Evolutionary conservation across 2,329 filamentous ascomycete species (phyloP).

Genomic region (Nothophaeocryptopus gaeumannii): DNA sequence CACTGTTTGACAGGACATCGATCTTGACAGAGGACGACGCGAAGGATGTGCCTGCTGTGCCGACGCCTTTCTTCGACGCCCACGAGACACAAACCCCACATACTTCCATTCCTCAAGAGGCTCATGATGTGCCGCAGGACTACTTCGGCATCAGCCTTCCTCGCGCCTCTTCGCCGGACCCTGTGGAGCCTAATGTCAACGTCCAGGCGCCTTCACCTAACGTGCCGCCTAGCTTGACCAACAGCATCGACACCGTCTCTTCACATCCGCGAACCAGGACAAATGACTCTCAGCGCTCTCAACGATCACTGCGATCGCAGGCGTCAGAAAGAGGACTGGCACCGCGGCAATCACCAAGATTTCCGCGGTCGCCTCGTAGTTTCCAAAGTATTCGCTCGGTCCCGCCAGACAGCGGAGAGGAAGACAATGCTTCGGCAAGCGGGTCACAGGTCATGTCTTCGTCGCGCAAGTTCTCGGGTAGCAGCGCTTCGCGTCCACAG

Average conservation of each 20-base stretch:
- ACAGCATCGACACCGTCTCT: constrained; percentile 37
- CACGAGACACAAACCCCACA: constrained; percentile 15
- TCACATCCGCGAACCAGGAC: constrained; percentile 41
- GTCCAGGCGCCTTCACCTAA: constrained; percentile 45
- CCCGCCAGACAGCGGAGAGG: constrained; percentile 56
- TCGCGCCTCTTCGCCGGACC: constrained; percentile 46
- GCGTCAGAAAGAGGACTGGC: constrained; percentile 25
- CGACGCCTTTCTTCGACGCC: constrained; percentile 28
- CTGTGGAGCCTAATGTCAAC: constrained; percentile 41
- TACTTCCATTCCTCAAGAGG: constrained; percentile 4
- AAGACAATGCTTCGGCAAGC: constrained; percentile 59
- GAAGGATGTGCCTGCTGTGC: constrained; percentile 17
- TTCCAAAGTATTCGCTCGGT: constrained; percentile 48
- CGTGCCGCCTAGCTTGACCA: constrained; percentile 34
- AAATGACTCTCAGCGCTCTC: constrained; percentile 34
- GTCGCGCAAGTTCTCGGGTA: constrained; percentile 74
- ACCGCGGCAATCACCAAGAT: constrained; percentile 37
- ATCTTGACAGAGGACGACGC: constrained; percentile 14
- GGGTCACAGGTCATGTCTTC: constrained; percentile 59
- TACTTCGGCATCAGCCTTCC: constrained; percentile 45
- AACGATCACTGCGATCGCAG: constrained; percentile 23
- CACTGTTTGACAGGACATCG: constrained; percentile 29
- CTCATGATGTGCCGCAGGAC: constrained; percentile 22
- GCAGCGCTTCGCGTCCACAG: constrained; percentile 58
- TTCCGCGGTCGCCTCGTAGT: constrained; percentile 42